These are phyloP conservation scores for Boletellus deceptivus DNA, from an alignment of 1,284 basidiomycete genomes.

Conservation along the genomic window DNA sequence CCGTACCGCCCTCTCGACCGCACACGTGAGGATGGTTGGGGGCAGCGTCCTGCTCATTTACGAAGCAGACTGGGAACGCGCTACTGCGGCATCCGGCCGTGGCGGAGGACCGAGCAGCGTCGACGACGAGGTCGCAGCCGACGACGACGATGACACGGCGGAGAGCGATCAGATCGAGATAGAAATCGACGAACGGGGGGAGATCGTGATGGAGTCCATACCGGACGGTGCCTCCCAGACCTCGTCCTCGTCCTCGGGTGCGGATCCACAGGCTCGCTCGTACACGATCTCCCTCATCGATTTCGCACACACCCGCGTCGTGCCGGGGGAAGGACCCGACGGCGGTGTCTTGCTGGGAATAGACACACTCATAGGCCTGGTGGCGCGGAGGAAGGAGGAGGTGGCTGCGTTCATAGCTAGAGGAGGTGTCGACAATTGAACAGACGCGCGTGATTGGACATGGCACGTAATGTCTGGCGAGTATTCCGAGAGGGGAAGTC, in stretches of 20 bases:
- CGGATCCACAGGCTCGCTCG: conserved; percentile 46
- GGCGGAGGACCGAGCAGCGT: conserved; percentile 41
- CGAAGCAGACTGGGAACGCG: conserved; percentile 64
- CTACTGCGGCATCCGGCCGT: conserved; percentile 40
- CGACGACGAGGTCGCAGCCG: conserved; percentile 13
- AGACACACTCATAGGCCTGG: conserved; percentile 24
- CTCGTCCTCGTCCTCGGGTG: conserved; percentile 31
- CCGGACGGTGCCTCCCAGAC: conserved; percentile 30
- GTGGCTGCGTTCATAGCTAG: conserved; percentile 9
- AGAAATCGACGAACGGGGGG: conserved; percentile 39
- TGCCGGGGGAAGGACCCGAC: conserved; percentile 77
- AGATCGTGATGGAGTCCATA: conserved; percentile 38
- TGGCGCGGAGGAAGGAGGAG: conserved; percentile 18
- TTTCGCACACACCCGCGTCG: conserved; percentile 84
- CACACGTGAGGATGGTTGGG: conserved; percentile 83
- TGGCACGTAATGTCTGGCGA: too few species aligned
- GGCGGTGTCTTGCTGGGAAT: conserved; percentile 33
- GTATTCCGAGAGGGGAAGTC: too few species aligned
- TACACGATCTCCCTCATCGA: conserved; percentile 83
- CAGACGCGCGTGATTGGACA: too few species aligned
- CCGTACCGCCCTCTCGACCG: conserved; percentile 45
- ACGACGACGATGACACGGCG: conserved; percentile 23
- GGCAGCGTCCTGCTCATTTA: conserved; percentile 82
- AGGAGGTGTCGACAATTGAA: neutral
- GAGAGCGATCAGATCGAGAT: conserved; percentile 33